phyloP scores from a whole-genome alignment of 306 rosid genomes.

The Fagus crenata region DNA sequence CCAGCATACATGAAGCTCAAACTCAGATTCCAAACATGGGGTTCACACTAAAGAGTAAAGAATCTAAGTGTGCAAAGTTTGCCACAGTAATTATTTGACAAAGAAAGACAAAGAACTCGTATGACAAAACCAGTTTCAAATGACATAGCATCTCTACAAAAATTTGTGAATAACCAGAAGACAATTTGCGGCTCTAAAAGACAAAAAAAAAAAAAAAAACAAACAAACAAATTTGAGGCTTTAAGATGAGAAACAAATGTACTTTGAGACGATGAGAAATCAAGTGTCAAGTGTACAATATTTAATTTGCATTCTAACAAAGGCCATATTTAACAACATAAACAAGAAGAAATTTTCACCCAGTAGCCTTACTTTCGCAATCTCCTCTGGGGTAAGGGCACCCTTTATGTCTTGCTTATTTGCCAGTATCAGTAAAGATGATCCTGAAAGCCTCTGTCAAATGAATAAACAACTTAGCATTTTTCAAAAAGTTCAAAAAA shows the following conservation, averaged over 20 bases:
- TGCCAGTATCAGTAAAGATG: constrained; percentile 82
- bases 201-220: too few relatives aligned
- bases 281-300: not conserved
- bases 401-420: constrained; percentile 95
- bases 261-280: not conserved
- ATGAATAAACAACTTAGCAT: constrained; percentile 16
- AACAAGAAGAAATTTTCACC: not conserved
- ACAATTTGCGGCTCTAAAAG: not conserved
- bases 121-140: not conserved
- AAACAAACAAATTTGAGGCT: too few relatives aligned
- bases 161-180: not conserved
- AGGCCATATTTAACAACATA: not conserved
- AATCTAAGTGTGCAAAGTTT: not conserved
- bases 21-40: not conserved
- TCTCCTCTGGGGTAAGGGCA: constrained; percentile 69
- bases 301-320: not conserved
- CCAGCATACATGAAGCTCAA: not conserved
- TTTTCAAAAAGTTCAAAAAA: not conserved
- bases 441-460: constrained; percentile 78
- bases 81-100: not conserved
- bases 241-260: not conserved
- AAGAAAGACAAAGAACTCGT: not conserved
- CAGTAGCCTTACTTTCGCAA: constrained; percentile 57
- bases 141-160: not conserved
- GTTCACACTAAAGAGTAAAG: not conserved